Evolutionary conservation across 1,284 basidiomycete species (phyloP), one percentile per base, ranked within the genome.

Genomic region (Mycosarcoma mackinlayi): DNA sequence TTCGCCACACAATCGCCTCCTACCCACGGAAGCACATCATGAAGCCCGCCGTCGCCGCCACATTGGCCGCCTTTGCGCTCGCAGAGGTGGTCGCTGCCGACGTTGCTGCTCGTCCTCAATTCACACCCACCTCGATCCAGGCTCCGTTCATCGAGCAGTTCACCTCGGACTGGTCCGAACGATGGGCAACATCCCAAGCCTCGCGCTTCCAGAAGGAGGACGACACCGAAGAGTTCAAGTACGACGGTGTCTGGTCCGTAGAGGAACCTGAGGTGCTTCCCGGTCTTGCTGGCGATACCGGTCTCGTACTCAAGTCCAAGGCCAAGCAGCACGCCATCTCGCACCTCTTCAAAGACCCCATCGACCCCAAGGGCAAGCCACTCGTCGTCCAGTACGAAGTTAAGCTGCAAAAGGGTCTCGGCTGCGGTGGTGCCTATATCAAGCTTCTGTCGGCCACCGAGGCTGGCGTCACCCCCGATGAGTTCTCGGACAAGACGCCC

Each of bases 111-210:
- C 62, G 62, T 28, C 61, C 67, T 0, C 62, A 67, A 18, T 76
- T 77, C 57, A 71, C 97, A 92, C 86, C 91, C 42, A 91, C 94
- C 53, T 84, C 86, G 58, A 86, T 97, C 84, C 89, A 91, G 80
- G 94, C 92, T n/a, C 90, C 92, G 63, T 98, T 98, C 87, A 82
- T 99, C 77, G 96, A 99, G 85, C 96, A 99, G 84, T 99, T 99
- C 87, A 92, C 90, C 24, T 88, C 90, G 56, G 91, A 92, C 85
- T 95, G 92, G 92, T 84, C 90, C 40, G 87, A 90, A 57, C 91
- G 94, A 73, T 99, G 96, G 96, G 92, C 92, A 57, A 89, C 94
- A 34, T 98, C 94, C 7, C 90, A 93, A 82, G 95, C 96, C 23
- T 97, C 94, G 79, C 98, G 98, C 88, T 93, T 78, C 56, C 80